Conservation (phyloP, 2,329 filamentous ascomycete species). For the Knufia fluminis region DNA sequence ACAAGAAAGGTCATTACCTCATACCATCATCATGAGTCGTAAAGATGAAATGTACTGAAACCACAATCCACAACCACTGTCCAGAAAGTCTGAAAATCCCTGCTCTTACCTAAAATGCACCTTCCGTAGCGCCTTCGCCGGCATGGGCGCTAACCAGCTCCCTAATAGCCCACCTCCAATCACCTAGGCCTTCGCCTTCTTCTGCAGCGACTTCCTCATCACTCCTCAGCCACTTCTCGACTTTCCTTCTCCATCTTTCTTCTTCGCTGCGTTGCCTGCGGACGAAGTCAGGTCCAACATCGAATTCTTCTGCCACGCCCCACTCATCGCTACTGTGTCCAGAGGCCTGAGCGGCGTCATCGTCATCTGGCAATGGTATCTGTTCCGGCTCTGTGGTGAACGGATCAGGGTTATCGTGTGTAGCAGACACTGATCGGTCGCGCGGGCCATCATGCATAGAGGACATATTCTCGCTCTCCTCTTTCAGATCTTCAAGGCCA, state of each 20-base stretch:
- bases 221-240: constrained; percentile 67
- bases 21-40: neutral
- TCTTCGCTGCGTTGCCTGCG: constrained; percentile 84
- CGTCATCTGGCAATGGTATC: constrained; percentile 15
- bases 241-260: constrained; percentile 79
- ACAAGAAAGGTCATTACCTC: neutral
- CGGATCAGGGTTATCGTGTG: neutral
- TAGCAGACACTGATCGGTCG: constrained; percentile 2
- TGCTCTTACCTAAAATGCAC: neutral
- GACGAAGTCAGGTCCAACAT: constrained; percentile 91
- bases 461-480: constrained; percentile 34
- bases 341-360: constrained; percentile 27
- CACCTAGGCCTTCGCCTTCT: constrained; percentile 41
- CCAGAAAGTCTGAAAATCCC: too few relatives aligned
- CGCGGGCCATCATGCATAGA: neutral
- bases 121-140: neutral
- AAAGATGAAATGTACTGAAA: neutral
- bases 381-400: constrained; percentile 9
- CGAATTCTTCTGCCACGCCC: constrained; percentile 91
- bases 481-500: constrained; percentile 85
- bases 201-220: constrained; percentile 35
- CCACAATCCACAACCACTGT: too few relatives aligned
- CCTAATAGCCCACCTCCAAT: constrained; percentile 68
- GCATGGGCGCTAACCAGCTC: constrained; percentile 29
- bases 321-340: constrained; percentile 50